Base-by-base conservation (phyloP, 2,329 filamentous ascomycete species). In the Fusarium cicatricum region DNA sequence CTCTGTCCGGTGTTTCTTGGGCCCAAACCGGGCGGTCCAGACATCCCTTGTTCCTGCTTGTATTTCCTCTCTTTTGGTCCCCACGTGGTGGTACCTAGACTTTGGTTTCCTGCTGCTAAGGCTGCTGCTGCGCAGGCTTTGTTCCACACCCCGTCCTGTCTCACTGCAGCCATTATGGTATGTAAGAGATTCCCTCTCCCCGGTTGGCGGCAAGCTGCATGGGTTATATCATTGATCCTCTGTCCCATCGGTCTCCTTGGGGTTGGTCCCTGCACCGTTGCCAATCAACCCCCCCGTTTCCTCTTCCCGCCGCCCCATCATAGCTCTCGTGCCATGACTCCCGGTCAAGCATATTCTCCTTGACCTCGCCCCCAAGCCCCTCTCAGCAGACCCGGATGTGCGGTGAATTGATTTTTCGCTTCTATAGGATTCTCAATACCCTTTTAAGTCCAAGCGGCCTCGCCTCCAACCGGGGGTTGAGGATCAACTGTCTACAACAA, bases 101-200 rank as follows among this genome's bases (percentile, higher is more conserved):
- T 53, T 67, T 69, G 64, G 67, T 65, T 70, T 66, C 68, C 67
- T 68, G 67, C 66, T 65, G 67, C 68, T 53, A 21, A 55, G 56
- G 38, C 51, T 56, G 40, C 60, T 60, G 23, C 55, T 60, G 60
- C 50, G 62, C 64, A 64, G 58, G 58, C 66, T 60, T 60, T 65
- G 67, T 69, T 70, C 60, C 67, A 70, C 67, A 69, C 67, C 67
- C 72, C 43, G 60, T 61, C 60, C 52, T 74, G 68, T 73, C 68
- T 72, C 66, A 70, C 71, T 72, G 71, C 72, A 73, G 70, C 73
- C 72, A 78, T 73, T 71, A 82, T 82, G 80, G 80, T 82, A 80
- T 81, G 80, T 82, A 80, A 81, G 80, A 71, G 64, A 65, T 70
- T 71, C 70, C 69, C 71, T 66, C 68, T 74, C 66, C 68, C 71